A percentile compares a stretch with the other conserved stretches of the same genome.
These are phyloP conservation scores for Picea sitchensis DNA, from an alignment of 75 land plant genomes.

Conservation along the genomic window DNA sequence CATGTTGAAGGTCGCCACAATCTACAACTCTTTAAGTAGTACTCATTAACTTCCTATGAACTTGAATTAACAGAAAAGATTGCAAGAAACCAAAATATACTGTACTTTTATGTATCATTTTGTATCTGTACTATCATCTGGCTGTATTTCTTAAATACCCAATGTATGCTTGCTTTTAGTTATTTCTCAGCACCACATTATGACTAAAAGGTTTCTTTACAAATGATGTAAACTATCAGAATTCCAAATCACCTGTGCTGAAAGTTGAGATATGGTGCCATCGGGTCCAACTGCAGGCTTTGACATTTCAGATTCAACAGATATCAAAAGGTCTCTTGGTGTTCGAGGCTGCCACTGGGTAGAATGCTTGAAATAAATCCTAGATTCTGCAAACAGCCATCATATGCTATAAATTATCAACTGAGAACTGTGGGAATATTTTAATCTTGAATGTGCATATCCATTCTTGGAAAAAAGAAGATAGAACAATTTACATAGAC, in stretches of 20 bases:
- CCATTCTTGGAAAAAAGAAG: neutral
- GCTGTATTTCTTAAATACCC: neutral
- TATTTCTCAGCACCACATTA: neutral
- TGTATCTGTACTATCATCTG: neutral
- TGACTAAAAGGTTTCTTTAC: neutral
- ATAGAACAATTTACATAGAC: neutral
- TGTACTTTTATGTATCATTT: neutral
- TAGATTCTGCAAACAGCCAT: conserved; percentile 60
- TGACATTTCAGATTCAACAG: conserved; percentile 78
- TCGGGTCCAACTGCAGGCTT: conserved; percentile 33
- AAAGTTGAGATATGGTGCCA: conserved; percentile 59
- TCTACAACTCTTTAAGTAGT: neutral
- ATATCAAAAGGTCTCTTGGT: conserved; percentile 84
- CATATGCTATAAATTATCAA: neutral
- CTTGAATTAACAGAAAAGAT: neutral
- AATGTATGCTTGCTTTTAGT: neutral
- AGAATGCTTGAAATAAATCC: conserved; percentile 82
- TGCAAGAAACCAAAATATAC: neutral
- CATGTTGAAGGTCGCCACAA: neutral
- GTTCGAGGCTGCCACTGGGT: conserved; percentile 87
- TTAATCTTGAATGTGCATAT: neutral
- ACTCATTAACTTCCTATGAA: neutral
- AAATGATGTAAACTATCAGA: neutral
- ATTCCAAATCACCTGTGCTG: conserved; percentile 68
- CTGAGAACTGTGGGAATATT: neutral